Base-by-base conservation (phyloP, 116 monocot species). In the Cymodocea nodosa region DNA sequence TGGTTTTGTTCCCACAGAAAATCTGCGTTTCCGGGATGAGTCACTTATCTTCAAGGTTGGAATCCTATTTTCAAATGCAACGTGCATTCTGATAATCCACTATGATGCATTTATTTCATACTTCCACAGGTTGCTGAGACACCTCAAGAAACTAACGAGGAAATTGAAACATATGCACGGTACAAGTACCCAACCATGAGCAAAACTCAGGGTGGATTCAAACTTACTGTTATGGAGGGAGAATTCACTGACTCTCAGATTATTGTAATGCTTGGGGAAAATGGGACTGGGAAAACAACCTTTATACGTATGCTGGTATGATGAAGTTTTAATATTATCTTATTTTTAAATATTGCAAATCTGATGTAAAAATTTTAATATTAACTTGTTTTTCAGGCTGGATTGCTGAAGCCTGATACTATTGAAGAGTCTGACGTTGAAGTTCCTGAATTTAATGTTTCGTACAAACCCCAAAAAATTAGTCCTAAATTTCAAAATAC, bases 191-290 rank as follows among this genome's bases (percentile, higher is more conserved):
- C 89, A 57, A 80, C 78, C 2, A 89, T 89, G 89, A 80, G 52
- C 30, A 89, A 85, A 72, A 85, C 85, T 17, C 89, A 89, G 63
- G 89, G 89, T 22, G 76, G 74, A 73, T 89, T 89, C 74, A 89
- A 83, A 70, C 89, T 89, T 52, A 52, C 67, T 15, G 89, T 89
- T 0, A 37, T 76, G 19, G 89, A 89, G 76, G 89, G 89, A 50
- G 89, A 89, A 60, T 89, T 89, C 70, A 89, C 89, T 59, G 89
- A 89, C 69, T 89, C 89, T 22, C 89, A 89, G 69, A 89, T 89
- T 70, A 80, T 89, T 68, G 89, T 89, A 6, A 89, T 89, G 89
- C 75, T 89, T 20, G 89, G 89, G 4, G 89, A 89, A 67, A 89
- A 89, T 74, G 85, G 89, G 18, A 89, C 89, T 49, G 89, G 89